Conservation (phyloP, 208 protist genomes). For the Trypanosoma rangeli region DNA sequence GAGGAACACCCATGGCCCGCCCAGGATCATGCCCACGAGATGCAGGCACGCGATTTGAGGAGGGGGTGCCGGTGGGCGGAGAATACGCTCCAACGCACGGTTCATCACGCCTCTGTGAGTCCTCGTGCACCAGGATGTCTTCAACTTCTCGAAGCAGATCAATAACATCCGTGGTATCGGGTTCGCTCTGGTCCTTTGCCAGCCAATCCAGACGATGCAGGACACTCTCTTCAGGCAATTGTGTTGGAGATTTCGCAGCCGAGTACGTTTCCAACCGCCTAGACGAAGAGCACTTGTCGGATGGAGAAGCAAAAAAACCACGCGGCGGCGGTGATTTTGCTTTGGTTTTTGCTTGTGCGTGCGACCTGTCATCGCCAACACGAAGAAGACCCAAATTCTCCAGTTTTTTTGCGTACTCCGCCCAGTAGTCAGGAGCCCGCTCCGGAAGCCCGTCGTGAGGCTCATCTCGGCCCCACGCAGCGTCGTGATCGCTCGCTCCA, state of each 20-base stretch:
- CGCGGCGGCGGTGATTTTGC: neutral
- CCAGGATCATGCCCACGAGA: neutral
- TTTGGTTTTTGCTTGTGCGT: neutral
- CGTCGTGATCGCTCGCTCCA: slow-evolving; percentile 16
- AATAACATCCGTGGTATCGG: slow-evolving; percentile 31
- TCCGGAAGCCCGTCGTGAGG: neutral
- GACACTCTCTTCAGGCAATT: slow-evolving; percentile 21
- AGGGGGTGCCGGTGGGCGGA: neutral
- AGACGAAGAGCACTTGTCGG: slow-evolving; percentile 2
- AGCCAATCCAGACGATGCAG: slow-evolving; percentile 32
- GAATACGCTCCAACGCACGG: neutral
- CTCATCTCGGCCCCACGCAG: neutral
- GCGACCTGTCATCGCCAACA: neutral
- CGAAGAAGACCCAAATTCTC: slow-evolving; percentile 18
- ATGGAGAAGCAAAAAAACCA: neutral
- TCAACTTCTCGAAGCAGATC: slow-evolving; percentile 42
- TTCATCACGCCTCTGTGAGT: slow-evolving; percentile 5
- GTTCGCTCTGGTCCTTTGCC: slow-evolving; percentile 16
- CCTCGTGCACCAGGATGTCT: slow-evolving; percentile 26
- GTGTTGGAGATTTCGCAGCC: neutral
- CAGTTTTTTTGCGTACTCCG: slow-evolving; percentile 13
- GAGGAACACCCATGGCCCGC: slow-evolving; percentile 12
- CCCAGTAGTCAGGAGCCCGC: slow-evolving; percentile 22
- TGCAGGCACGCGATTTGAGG: neutral
- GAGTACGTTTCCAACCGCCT: slow-evolving; percentile 16